These are phyloP conservation scores for Trypanosoma conorhini DNA, from an alignment of 208 protist species.

Conservation along the genomic window DNA sequence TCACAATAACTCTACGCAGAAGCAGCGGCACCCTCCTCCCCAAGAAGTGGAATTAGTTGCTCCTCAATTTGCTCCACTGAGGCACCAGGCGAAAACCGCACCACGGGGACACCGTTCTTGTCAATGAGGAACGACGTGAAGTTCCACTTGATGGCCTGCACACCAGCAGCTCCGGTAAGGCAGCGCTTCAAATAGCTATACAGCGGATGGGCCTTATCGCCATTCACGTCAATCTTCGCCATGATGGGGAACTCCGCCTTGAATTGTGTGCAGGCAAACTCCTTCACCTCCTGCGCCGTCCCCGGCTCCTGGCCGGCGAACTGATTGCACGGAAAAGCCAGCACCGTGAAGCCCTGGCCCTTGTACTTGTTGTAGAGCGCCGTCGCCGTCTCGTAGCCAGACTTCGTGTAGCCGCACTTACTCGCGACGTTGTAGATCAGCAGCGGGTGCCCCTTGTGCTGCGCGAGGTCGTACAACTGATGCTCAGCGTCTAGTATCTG, in stretches of 20 bases:
- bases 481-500: constrained; percentile 29
- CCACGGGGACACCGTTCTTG: constrained; percentile 61
- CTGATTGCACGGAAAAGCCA: constrained; percentile 94
- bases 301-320: constrained; percentile 68
- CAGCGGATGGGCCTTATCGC: constrained; percentile 72
- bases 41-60: constrained; percentile 58
- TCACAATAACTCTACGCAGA: no score
- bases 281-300: constrained; percentile 35
- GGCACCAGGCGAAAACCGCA: constrained; percentile 69
- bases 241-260: constrained; percentile 47
- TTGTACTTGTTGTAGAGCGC: constrained; percentile 90
- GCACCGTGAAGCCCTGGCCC: constrained; percentile 77
- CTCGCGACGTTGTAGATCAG: constrained; percentile 72
- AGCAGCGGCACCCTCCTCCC: no score
- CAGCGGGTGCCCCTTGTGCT: constrained; percentile 37
- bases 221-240: constrained; percentile 88
- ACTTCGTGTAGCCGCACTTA: constrained; percentile 88
- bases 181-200: constrained; percentile 81
- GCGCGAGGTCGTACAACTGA: constrained; percentile 31
- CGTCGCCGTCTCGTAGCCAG: constrained; percentile 75
- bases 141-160: constrained; percentile 92
- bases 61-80: constrained; percentile 55
- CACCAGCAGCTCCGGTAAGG: constrained; percentile 74
- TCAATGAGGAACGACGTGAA: constrained; percentile 94
- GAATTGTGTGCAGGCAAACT: constrained; percentile 43